Conservation (phyloP, 257 asterid genomes). For the Primulina eburnea region DNA sequence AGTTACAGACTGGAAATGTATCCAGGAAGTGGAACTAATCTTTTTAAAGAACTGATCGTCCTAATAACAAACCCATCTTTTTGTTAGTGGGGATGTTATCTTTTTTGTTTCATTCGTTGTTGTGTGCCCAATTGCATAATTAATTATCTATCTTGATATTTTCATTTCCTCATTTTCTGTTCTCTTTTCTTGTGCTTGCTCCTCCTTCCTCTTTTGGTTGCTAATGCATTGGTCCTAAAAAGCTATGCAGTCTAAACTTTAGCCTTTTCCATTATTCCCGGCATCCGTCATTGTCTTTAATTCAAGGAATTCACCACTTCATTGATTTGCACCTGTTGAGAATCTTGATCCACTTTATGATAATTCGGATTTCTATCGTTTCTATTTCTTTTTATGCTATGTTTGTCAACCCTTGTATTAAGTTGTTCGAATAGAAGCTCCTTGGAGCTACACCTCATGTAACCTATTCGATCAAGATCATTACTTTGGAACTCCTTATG, state of each 20-base stretch:
- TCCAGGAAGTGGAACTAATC: conserved; percentile 62
- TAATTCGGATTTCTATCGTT: conserved; percentile 54
- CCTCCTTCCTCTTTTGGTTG: conserved; percentile 40
- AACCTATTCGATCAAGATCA: conserved; percentile 60
- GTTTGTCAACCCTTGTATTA: conserved; percentile 46
- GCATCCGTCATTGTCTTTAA: conserved; percentile 52
- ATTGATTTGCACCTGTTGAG: conserved; percentile 54
- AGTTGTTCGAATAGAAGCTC: conserved; percentile 53
- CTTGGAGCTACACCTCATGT: conserved; percentile 75
- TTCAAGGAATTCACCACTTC: conserved; percentile 53
- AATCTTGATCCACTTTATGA: conserved; percentile 52
- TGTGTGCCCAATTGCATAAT: conserved; percentile 44
- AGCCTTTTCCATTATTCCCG: conserved; percentile 36
- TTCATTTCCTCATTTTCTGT: conserved; percentile 40
- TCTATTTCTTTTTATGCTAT: conserved; percentile 64
- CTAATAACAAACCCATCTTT: conserved; percentile 51
- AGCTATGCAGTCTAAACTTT: conserved; percentile 44
- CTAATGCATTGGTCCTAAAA: conserved; percentile 55
- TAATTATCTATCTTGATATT: conserved; percentile 35
- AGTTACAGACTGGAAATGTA: conserved; percentile 66
- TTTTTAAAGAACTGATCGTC: conserved; percentile 45
- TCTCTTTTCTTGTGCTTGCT: conserved; percentile 46
- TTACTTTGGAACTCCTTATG: conserved; percentile 64
- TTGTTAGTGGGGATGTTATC: conserved; percentile 43
- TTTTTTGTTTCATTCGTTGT: conserved; percentile 36